phyloP scores from a whole-genome alignment of 2,329 filamentous ascomycete genomes.

The Bipolaris gigantea region DNA sequence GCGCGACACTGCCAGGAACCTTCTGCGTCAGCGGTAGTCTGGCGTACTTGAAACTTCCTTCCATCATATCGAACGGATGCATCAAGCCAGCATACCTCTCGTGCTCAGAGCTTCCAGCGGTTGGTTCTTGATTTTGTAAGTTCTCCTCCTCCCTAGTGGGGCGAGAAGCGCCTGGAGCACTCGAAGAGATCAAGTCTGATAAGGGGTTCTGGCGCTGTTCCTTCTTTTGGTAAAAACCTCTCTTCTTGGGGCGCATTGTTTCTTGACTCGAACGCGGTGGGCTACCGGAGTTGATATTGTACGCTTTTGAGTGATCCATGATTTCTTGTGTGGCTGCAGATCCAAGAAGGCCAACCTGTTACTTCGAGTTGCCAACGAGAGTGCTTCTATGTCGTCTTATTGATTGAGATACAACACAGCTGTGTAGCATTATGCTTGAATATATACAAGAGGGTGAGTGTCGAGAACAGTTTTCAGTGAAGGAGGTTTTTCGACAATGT shows the following conservation, averaged over 20 bases:
- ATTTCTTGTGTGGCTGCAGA: not conserved
- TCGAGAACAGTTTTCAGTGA: not conserved
- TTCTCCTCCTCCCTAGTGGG: not conserved
- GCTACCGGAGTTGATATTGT: not conserved
- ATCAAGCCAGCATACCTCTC: not conserved
- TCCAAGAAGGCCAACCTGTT: not conserved
- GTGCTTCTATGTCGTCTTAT: not conserved
- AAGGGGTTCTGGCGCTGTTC: not conserved
- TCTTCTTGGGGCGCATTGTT: not conserved
- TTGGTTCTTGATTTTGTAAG: not conserved
- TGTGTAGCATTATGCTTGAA: not conserved
- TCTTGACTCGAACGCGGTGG: not conserved
- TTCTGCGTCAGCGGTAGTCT: conserved; percentile 1
- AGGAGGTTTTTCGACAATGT: conserved; percentile 3
- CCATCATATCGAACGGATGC: not conserved
- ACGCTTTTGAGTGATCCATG: not conserved
- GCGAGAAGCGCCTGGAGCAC: too few relatives aligned
- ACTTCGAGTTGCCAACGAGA: not conserved
- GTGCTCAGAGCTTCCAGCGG: not conserved
- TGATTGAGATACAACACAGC: not conserved
- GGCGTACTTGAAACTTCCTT: conserved; percentile 1
- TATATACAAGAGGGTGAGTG: not conserved
- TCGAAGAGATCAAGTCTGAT: not conserved
- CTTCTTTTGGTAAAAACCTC: not conserved
- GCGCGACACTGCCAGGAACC: conserved; percentile 6